Conservation (phyloP, 306 rosid species). For the Lathyrus oleraceus region DNA sequence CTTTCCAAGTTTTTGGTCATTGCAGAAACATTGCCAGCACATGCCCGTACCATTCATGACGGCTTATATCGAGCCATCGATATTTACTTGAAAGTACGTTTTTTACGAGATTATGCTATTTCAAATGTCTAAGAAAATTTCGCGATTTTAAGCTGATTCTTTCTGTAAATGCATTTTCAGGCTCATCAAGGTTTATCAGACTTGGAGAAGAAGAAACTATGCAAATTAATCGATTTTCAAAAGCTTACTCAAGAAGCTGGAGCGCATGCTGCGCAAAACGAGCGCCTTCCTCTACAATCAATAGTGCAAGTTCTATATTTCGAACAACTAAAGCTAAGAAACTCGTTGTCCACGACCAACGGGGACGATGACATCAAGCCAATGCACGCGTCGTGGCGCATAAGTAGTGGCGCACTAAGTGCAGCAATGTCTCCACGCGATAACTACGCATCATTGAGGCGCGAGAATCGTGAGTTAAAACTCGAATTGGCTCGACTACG, state of each 20-base stretch:
- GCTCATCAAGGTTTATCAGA: slow-evolving; percentile 91
- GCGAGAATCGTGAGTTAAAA: slow-evolving; percentile 98
- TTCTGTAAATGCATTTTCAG: slow-evolving; percentile 51
- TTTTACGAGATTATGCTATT: not conserved
- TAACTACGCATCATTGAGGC: slow-evolving; percentile 90
- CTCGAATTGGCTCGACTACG: slow-evolving; percentile 86
- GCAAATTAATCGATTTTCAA: slow-evolving; percentile 89
- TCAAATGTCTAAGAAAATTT: not conserved
- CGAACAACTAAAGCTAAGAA: slow-evolving; percentile 91
- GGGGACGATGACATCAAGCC: slow-evolving; percentile 88
- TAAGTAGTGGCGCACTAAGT: slow-evolving; percentile 94
- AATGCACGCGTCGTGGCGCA: slow-evolving; percentile 87
- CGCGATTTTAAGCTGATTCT: slow-evolving; percentile 25
- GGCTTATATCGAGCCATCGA: slow-evolving; percentile 91
- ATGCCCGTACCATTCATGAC: slow-evolving; percentile 85
- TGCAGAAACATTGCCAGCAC: slow-evolving; percentile 88
- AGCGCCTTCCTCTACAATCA: slow-evolving; percentile 94
- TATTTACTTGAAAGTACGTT: slow-evolving; percentile 82
- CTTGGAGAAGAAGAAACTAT: slow-evolving; percentile 73
- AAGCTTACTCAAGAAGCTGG: slow-evolving; percentile 98
- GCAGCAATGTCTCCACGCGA: slow-evolving; percentile 99
- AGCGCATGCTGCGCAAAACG: slow-evolving; percentile 99
- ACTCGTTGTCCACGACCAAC: slow-evolving; percentile 61
- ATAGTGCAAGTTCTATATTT: slow-evolving; percentile 94
- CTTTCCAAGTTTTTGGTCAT: slow-evolving; percentile 82